Evolutionary conservation across 805 yeast species (phyloP), one percentile per base, ranked within the genome.

Genomic region (Danielia reshetovae): DNA sequence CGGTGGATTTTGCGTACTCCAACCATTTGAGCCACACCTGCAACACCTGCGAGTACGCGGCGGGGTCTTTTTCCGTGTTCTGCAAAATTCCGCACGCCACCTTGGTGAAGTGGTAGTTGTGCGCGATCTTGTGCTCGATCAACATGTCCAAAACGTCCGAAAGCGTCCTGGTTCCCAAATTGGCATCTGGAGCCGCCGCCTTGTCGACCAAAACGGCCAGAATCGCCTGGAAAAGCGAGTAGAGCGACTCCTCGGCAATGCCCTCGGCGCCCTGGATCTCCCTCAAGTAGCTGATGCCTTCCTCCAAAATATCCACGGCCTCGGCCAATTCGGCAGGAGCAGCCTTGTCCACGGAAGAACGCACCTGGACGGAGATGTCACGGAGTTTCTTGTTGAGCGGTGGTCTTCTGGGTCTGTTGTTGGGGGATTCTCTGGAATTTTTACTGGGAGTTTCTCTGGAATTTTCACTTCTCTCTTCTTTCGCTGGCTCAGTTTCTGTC

Each of bases 231-330:
- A 65, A 65, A 4, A 41, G 38, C 7, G 42, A 43, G 39, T 44
- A 57, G 23, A 62, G 38, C 10, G 45, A 34, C 11, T 46, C 52
- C 13, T 56, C 55, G 10, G 49, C 38, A 34, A 67, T 62, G 15
- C 37, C 42, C 40, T 65, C 72, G 1, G 51, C 48, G 5, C 27
- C 46, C 43, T 65, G 68, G 35, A 65, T 51, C 30, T 64, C 66
- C 24, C 69, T 46, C 38, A 67, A 49, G 42, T 61, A 67, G 18
- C 58, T 39, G 19, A 65, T 45, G 2, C 71, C 72, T 42, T 67
- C 72, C 29, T 64, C 67, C 32, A 64, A 55, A 30, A 67, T 65
- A 21, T 59, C 66, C 17, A 55, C 37, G 12, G 60, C 45, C 32
- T 65, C 72, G 8, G 42, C 21, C 18, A 61, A 40, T 24, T 52